Base-by-base conservation (phyloP, 2,329 filamentous ascomycete genomes). In the Corynespora cassiicola region DNA sequence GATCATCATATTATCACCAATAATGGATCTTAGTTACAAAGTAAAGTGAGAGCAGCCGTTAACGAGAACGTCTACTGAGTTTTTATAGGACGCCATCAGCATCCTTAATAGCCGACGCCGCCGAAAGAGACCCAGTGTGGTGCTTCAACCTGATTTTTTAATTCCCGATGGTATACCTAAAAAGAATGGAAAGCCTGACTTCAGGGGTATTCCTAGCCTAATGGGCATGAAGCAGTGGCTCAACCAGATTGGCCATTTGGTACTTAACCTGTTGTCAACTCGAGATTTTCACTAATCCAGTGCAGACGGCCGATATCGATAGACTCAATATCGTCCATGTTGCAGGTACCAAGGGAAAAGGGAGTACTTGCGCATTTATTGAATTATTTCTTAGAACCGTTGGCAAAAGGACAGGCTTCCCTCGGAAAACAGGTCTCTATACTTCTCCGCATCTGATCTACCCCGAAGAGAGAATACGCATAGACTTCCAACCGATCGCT, bases 341-440 rank as follows among this genome's bases (percentile, higher is more conserved):
- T 17, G 80, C 85, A 16, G 86, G 86, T 5, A 89, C 85, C n/a
- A 89, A 89, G 63, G 86, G 86, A 5, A 90, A 89, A 66, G 86
- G 86, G 18, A 85, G 80, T 55, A 87, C 84, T 1, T 88, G 85
- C 57, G 85, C 84, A 24, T 87, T 85, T 49, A 74, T 81, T 40
- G 76, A 82, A 45, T 81, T 80, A 6, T 82, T 88, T 45, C 75
- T 89, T 28, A 68, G 72, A 11, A 73, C 73, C 35, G 78, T 82
- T 54, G 74, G 73, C 12, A 44, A 50, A 56, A 56, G 29, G 50
- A 52, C 5, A 38, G 59, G 37, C 7, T 50, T 14, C 53, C 17
- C 50, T 3, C 15, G 11, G 4, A 79, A 74, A 50, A 75, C 80
- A 24, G 85, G 85, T 9, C 76, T 87, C 20, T 86, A 85, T 70